A percentile compares a stretch with the other conserved stretches of the same genome.
phyloP scores from a whole-genome alignment of 1,284 basidiomycete species.

The Pseudozyma tsukubaensis region DNA sequence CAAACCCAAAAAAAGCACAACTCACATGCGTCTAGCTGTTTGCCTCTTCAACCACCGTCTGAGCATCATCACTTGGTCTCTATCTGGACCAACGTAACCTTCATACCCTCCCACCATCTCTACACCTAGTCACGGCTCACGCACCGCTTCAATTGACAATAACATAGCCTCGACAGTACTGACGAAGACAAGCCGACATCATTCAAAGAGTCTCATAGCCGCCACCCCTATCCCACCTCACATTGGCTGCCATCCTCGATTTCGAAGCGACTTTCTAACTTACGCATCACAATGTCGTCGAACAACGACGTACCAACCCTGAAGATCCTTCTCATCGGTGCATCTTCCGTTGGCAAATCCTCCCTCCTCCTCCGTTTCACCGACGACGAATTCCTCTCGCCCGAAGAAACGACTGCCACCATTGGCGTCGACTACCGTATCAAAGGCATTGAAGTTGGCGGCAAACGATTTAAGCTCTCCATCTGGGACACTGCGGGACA shows the following conservation, averaged over 20 bases:
- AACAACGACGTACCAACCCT: constrained; percentile 66
- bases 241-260: not conserved
- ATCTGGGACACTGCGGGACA: constrained; percentile 72
- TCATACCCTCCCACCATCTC: not conserved
- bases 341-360: constrained; percentile 87
- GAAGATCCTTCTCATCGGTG: constrained; percentile 75
- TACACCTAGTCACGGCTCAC: too few relatives aligned
- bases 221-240: not conserved
- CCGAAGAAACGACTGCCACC: constrained; percentile 94
- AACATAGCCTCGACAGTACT: not conserved
- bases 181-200: too few relatives aligned
- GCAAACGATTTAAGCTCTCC: constrained; percentile 72
- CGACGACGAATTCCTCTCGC: constrained; percentile 93
- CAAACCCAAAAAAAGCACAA: constrained; percentile 9
- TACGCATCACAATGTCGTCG: constrained; percentile 25
- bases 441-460: constrained; percentile 71
- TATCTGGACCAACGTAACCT: not conserved
- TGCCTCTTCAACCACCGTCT: not conserved
- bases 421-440: constrained; percentile 77
- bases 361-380: constrained; percentile 92
- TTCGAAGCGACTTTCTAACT: not conserved
- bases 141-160: too few relatives aligned
- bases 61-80: constrained; percentile 3
- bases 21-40: constrained; percentile 1
- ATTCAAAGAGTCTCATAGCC: not conserved